Evolutionary conservation across 495 filamentous ascomycete species (phyloP).

Genomic region (Astrothelium subdiscretum): DNA sequence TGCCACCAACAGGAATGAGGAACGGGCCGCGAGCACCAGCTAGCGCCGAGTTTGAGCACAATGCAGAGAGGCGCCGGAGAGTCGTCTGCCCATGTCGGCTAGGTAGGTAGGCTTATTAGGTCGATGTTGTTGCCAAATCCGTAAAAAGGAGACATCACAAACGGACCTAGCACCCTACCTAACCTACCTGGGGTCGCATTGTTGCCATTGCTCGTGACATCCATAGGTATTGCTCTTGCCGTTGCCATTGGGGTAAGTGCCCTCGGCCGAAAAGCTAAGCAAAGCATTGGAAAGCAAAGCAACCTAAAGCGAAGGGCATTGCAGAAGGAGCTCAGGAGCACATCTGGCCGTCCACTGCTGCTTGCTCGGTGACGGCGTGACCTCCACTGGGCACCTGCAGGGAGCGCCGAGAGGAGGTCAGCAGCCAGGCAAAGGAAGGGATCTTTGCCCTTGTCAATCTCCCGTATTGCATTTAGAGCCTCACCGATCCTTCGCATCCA

Average conservation of each 20-base stretch:
- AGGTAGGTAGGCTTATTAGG: neutral
- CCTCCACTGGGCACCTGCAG: too few relatives aligned
- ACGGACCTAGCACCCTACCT: too few relatives aligned
- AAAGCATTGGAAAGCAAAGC: too few relatives aligned
- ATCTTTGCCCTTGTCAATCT: neutral
- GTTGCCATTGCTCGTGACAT: too few relatives aligned
- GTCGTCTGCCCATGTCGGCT: neutral
- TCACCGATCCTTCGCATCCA: neutral
- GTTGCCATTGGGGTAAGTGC: too few relatives aligned
- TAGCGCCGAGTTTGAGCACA: neutral
- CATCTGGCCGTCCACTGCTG: too few relatives aligned
- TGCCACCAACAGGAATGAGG: neutral
- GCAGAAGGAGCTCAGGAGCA: neutral
- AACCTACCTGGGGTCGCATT: too few relatives aligned
- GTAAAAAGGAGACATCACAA: neutral
- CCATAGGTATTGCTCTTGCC: too few relatives aligned
- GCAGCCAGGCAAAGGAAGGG: neutral
- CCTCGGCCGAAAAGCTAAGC: neutral
- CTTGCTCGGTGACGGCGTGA: too few relatives aligned
- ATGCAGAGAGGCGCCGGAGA: neutral
- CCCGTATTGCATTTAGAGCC: neutral
- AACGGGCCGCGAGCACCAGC: constrained; percentile 1
- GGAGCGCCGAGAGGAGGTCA: neutral
- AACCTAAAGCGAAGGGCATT: too few relatives aligned
- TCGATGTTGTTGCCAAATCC: neutral